Evolutionary conservation across 2,329 filamentous ascomycete genomes (phyloP).

Genomic region (Atkinsonella hypoxylon): DNA sequence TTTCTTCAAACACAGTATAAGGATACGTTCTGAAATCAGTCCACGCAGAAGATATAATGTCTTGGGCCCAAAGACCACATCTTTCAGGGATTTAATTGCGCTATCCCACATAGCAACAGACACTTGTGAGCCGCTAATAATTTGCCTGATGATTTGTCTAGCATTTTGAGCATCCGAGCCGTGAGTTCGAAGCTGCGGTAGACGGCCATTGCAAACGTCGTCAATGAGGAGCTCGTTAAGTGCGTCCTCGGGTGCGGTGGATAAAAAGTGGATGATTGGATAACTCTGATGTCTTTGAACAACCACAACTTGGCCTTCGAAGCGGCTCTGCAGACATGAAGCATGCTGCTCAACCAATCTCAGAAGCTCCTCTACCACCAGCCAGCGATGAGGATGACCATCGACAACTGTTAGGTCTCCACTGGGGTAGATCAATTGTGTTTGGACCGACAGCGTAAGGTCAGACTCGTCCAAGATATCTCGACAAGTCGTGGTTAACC

Average conservation of each 20-base stretch:
- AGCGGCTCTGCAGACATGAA: constrained; percentile 19
- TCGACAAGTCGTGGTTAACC: constrained; percentile 35
- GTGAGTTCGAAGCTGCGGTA: constrained; percentile 9
- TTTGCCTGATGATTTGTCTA: constrained; percentile 1
- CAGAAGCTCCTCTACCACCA: constrained; percentile 28
- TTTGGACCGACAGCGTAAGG: constrained; percentile 38
- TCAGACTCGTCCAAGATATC: constrained; percentile 57
- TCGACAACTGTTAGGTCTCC: constrained; percentile 37
- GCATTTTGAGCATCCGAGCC: neutral
- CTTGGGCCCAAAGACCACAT: neutral
- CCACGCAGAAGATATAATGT: constrained; percentile 48
- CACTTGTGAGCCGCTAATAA: neutral
- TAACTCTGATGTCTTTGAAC: constrained; percentile 30
- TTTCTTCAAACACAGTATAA: constrained; percentile 44
- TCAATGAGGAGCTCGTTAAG: constrained; percentile 27
- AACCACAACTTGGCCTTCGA: constrained; percentile 31
- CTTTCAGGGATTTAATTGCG: neutral
- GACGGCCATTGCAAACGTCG: constrained; percentile 25
- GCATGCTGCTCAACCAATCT: constrained; percentile 26
- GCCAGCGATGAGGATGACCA: constrained; percentile 41
- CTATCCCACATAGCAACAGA: neutral
- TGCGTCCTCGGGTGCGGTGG: constrained; percentile 31
- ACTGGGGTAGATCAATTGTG: constrained; percentile 45
- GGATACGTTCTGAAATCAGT: constrained; percentile 45
- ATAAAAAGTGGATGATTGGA: constrained; percentile 45